Conservation (phyloP, 148 eudicot genomes). For the Suaeda aralocaspica region DNA sequence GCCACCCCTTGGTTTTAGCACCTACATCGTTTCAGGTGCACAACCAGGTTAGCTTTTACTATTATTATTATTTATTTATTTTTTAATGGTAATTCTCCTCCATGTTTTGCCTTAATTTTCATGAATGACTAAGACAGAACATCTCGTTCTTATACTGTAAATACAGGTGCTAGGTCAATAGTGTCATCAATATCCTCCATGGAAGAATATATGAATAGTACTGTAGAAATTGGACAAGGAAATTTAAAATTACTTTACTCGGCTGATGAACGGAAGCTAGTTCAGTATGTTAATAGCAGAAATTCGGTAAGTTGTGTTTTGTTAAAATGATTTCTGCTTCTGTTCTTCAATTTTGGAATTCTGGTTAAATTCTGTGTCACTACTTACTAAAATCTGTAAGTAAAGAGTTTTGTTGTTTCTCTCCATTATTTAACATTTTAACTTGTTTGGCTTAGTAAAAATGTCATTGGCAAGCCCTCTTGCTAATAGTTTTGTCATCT, state of each 20-base stretch:
- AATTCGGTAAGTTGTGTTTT: conserved; percentile 44
- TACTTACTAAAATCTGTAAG: not conserved
- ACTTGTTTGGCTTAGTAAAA: not conserved
- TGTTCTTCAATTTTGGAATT: not conserved
- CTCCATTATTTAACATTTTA: not conserved
- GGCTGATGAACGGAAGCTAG: conserved; percentile 46
- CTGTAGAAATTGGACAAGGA: conserved; percentile 73
- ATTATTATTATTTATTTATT: too few species aligned
- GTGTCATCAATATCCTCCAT: conserved; percentile 30
- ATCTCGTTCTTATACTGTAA: conserved; percentile 1
- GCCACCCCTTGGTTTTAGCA: conserved; percentile 89
- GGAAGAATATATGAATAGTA: conserved; percentile 32
- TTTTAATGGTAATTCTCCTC: conserved; percentile 3
- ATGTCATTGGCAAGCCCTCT: not conserved
- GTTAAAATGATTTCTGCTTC: not conserved
- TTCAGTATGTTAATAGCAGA: conserved; percentile 52
- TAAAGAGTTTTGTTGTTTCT: conserved; percentile 1
- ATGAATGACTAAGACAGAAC: not conserved
- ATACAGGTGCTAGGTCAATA: conserved; percentile 45
- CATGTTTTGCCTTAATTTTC: not conserved
- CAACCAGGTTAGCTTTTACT: conserved; percentile 52
- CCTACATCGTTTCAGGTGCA: conserved; percentile 54
- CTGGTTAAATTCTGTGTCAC: not conserved
- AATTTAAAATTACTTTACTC: conserved; percentile 70
- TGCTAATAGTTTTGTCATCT: not conserved